Base-by-base conservation (phyloP, 2,329 filamentous ascomycete species). In the Cryphonectria nitschkei region DNA sequence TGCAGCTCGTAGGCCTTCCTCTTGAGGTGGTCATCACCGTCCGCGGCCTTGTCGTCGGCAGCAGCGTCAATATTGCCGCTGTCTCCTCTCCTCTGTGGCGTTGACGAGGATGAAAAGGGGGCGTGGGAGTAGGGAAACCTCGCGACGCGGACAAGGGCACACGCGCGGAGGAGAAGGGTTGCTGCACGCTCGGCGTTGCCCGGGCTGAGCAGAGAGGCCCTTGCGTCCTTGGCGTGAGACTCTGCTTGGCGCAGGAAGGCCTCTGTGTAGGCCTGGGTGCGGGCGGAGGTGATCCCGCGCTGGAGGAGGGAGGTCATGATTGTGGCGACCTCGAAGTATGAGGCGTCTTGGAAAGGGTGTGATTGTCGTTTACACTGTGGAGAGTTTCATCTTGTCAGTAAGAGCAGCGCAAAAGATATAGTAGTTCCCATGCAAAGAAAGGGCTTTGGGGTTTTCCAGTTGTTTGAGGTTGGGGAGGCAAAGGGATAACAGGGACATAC, bases 291-390 rank as follows among this genome's bases (percentile, higher is more conserved):
- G 78, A 90, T 84, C 75, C 87, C 82, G 76, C 87, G 81, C 81
- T 85, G 80, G 64, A 91, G 87, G 61, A 94, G 81, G 69, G 87
- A 81, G n/a, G 86, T 78, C 66, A 93, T 92, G 43, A 94, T 85
- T 26, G 90, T 90, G 75, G 87, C 85, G 76, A 94, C 93, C 79
- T 94, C 92, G 70, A 88, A 84, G 70, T 87, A 86, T 4, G 84
- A 82, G 65, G 89, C 88, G 79, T 94, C 92, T 82, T 94, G 92
- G 83, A 94, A 94, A 0, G 90, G 90, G 75, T 93, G 50, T 11
- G 54, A 34, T 46, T 54, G 39, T 29, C 46, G 61, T 54, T 22
- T 34, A 67, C 16, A 65, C 41, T 64, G 14, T 1, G 26, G 7
- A 3, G 22, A n/a, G 26, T 11, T 9, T 43, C 37, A 26, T 0